Base-by-base conservation (phyloP, 2,329 filamentous ascomycete species). In the Diplodia seriata region DNA sequence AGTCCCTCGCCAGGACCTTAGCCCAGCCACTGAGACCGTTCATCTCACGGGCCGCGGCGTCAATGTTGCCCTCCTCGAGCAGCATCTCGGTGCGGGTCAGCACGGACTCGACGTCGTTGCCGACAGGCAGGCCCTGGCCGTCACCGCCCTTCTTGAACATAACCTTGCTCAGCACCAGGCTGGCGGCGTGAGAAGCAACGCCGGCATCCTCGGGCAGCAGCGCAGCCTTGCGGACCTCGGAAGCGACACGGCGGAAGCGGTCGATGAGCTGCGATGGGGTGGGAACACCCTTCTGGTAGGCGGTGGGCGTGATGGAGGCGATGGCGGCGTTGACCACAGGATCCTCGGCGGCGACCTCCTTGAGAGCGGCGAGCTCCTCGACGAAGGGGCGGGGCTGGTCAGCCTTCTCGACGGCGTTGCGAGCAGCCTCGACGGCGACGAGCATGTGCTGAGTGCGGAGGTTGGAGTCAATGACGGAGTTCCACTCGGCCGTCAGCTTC, bases 371-470 rank as follows among this genome's bases (percentile, higher is more conserved):
- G 15, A 99, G 89, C 83, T 99, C 95, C 70, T 90, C 89, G 75
- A 97, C 87, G 78, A 99, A 99, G 4, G 95, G 95, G 51, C 88
- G 87, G 23, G 94, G 91, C 73, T 89, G 86, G 53, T 89, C 83
- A 14, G 90, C 86, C 71, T 90, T 90, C 76, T 93, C 90, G 26
- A 98, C 87, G 62, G 90, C 92, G 68, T 92, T 89, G 72, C 92
- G 91, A 63, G 98, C 93, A 49, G 94, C 93, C 77, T 99, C 95
- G 36, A 98, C 91, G 23, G 95, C 95, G 43, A 99, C 93, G 76
- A 97, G 93, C 33, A 99, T 89, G 81, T 98, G 94, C 81, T 99
- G 95, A 0, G 95, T 97, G 80, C 92, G 91, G 70, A 98, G 87
- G 81, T 95, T 98, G 69, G 87, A 85, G 77, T 98, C 93, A 26